These are phyloP conservation scores for Cladosporium austrohemisphaericum DNA, from an alignment of 2,329 filamentous ascomycete species.

Conservation along the genomic window DNA sequence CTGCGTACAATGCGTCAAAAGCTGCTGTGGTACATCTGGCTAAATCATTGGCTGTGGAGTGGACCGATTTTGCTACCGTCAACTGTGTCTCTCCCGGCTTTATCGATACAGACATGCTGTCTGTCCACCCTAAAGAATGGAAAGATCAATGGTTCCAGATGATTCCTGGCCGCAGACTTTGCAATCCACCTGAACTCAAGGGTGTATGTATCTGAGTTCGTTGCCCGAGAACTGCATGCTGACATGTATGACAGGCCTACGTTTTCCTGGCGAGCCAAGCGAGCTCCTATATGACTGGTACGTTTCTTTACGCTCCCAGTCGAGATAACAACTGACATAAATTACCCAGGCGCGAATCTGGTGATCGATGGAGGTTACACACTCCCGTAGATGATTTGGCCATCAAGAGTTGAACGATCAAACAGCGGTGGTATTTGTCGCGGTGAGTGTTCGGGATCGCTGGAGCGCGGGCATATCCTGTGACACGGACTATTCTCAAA, in stretches of 20 bases:
- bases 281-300: constrained; percentile 75
- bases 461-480: too few relatives aligned
- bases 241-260: constrained; percentile 51
- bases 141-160: constrained; percentile 57
- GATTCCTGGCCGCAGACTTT: constrained; percentile 76
- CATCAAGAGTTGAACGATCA: too few relatives aligned
- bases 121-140: constrained; percentile 65
- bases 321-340: too few relatives aligned
- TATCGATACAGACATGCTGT: constrained; percentile 68
- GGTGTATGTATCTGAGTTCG: constrained; percentile 39
- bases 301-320: too few relatives aligned
- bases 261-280: constrained; percentile 79
- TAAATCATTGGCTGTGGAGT: constrained; percentile 70
- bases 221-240: neutral
- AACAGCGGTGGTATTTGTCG: too few relatives aligned
- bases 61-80: constrained; percentile 68
- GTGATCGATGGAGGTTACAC: constrained; percentile 50
- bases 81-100: constrained; percentile 76
- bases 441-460: too few relatives aligned
- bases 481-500: too few relatives aligned
- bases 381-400: constrained; percentile 49
- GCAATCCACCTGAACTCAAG: constrained; percentile 70
- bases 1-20: constrained; percentile 45
- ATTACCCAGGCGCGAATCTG: constrained; percentile 45
- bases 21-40: constrained; percentile 44